Conservation (phyloP, 1,284 basidiomycete species). For the Bondarzewia mesenterica region DNA sequence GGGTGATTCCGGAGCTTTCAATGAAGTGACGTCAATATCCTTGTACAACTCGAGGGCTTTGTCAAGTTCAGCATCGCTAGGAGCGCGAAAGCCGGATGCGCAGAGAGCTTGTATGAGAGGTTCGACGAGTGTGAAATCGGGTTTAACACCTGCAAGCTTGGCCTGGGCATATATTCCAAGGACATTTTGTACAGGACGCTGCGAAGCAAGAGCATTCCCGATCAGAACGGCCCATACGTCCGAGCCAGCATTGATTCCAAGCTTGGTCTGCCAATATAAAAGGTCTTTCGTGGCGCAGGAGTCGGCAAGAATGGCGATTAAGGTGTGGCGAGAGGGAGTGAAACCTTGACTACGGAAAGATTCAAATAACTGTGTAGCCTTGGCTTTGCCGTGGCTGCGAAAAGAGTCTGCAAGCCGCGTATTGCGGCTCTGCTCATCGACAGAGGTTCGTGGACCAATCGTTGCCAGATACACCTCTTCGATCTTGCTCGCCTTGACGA, state of each 20-base stretch:
- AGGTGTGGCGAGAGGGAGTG: conserved; percentile 22
- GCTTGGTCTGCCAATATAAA: conserved; percentile 29
- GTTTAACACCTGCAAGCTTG: conserved; percentile 31
- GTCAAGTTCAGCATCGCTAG: conserved; percentile 34
- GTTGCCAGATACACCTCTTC: conserved; percentile 28
- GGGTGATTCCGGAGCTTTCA: conserved; percentile 9
- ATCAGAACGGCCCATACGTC: conserved; percentile 47
- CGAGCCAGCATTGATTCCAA: conserved; percentile 30
- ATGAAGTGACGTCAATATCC: conserved; percentile 32
- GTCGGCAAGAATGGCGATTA: conserved; percentile 29
- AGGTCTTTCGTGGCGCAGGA: conserved; percentile 33
- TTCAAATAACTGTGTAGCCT: conserved; percentile 9
- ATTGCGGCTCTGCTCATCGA: conserved; percentile 2
- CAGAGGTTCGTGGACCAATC: conserved; percentile 13
- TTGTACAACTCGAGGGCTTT: conserved; percentile 42
- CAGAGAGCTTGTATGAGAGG: conserved; percentile 48
- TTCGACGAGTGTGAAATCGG: conserved; percentile 39
- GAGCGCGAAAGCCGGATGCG: conserved; percentile 23
- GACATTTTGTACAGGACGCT: conserved; percentile 27
- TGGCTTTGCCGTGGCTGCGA: conserved; percentile 3
- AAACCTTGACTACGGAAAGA: conserved; percentile 25
- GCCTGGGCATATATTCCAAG: conserved; percentile 40
- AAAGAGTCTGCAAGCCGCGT: conserved; percentile 5
- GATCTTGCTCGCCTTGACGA: conserved; percentile 27
- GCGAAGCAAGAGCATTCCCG: conserved; percentile 28